Evolutionary conservation across 2,329 filamentous ascomycete genomes (phyloP), one percentile per base, ranked within the genome.

Genomic region (Aspergillus novoparasiticus): DNA sequence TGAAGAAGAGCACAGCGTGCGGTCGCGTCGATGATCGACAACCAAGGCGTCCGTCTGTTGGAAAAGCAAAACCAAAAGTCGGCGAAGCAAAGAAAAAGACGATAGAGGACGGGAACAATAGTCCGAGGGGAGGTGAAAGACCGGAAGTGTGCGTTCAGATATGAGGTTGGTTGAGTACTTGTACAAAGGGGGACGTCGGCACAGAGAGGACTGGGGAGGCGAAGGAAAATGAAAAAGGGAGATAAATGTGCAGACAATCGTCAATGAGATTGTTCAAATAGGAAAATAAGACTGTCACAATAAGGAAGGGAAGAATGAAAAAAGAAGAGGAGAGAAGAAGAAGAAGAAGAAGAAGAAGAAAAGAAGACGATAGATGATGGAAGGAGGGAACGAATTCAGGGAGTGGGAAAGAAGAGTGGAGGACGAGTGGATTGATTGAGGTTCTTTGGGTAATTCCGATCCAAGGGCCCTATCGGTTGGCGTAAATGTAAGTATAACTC

Each of bases 1-100:
- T 64, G 64, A 60, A 67, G 61, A 58, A 59, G 61, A 62, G 65
- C 68, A 65, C 62, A 57, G 56, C 59, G 58, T 59, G 57, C 60
- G 51, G 59, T 61, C 61, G 63, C 62, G 61, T 64, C 57, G 62
- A 59, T 55, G 54, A 30, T 55, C 54, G 62, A 58, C 55, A 63
- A 57, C 61, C 54, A 62, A 10, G 28, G 26, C 26, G 26, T 28
- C 26, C 28, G 48, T n/a, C 19, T n/a, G 6, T n/a, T 51, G 19
- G 34, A 34, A 36, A 41, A 55, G 26, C 4, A 23, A 43, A 32
- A 45, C 11, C 32, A 63, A 34, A 32, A 41, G 26, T 16, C 56
- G 41, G 57, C 9, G 9, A 32, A 32, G 26, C 10, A 55, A 36
- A 43, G 56, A 57, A 51, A 59, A 59, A 43, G 57, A 23, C 57